phyloP scores from a whole-genome alignment of 768 basidiomycete genomes.

The Paxillus involutus region DNA sequence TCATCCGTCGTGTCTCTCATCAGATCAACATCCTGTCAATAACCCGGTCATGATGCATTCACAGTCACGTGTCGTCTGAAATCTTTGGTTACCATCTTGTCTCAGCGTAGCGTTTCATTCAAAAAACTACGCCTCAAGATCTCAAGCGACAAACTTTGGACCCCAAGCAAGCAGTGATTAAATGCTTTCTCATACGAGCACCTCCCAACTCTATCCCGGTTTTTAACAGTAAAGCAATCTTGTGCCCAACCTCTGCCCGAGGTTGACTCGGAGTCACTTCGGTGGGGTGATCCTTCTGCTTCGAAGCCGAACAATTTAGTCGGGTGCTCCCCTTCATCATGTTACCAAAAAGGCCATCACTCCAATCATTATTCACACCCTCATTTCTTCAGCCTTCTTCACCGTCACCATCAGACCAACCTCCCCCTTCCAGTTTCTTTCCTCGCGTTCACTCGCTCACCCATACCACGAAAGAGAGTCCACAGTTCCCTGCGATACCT shows the following conservation, averaged over 20 bases:
- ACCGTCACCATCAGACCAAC: constrained; percentile 23
- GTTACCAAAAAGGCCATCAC: constrained; percentile 52
- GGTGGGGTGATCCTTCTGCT: background rate
- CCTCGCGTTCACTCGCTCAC: constrained; percentile 13
- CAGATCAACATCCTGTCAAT: no score
- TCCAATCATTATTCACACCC: constrained; percentile 43
- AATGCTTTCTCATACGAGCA: no score
- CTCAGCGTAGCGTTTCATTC: no score
- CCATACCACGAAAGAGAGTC: background rate
- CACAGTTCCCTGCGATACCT: constrained; percentile 1
- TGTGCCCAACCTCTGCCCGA: background rate
- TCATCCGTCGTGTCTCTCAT: no score
- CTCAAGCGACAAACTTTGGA: background rate
- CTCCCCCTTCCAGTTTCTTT: constrained; percentile 20
- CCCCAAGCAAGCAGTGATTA: background rate
- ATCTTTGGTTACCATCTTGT: no score
- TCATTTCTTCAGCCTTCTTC: constrained; percentile 48
- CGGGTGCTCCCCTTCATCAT: constrained; percentile 15
- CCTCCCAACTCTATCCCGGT: no score
- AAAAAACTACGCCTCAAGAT: no score
- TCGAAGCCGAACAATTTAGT: constrained; percentile 1
- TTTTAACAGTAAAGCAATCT: constrained; percentile 4
- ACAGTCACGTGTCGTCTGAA: no score
- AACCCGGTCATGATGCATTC: no score
- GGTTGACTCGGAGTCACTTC: background rate